Conservation (phyloP, 148 eudicot species). For the Beta vulgaris region DNA sequence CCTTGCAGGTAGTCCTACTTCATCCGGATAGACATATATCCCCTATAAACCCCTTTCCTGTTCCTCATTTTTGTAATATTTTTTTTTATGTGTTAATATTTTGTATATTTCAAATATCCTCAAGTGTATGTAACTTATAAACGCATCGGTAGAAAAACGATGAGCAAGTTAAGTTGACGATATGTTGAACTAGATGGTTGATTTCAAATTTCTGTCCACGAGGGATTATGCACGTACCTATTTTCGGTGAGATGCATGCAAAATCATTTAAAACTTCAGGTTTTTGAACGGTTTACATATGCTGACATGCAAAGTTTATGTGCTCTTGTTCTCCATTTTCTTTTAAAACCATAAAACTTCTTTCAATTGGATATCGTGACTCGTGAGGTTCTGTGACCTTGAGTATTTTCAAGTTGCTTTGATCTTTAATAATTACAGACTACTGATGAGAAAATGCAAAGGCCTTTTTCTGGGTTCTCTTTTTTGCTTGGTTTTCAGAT, state of each 20-base stretch:
- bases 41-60: background rate
- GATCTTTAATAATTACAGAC: no score
- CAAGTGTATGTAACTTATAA: background rate
- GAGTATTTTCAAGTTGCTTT: no score
- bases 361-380: no score
- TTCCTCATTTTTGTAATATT: no score
- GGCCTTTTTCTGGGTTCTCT: no score
- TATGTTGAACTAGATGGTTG: background rate
- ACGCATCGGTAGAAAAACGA: background rate
- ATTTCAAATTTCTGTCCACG: background rate
- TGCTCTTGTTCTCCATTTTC: no score
- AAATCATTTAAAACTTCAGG: no score
- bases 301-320: no score
- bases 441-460: no score
- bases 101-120: background rate
- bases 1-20: background rate
- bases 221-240: background rate
- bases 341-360: no score
- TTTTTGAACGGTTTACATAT: background rate
- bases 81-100: background rate
- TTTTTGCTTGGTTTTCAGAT: no score
- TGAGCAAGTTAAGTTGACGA: background rate
- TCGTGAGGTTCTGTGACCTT: no score
- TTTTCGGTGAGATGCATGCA: background rate
- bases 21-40: background rate